Evolutionary conservation across 257 asterid genomes (phyloP).

Genomic region (Capsicum rhomboideum): DNA sequence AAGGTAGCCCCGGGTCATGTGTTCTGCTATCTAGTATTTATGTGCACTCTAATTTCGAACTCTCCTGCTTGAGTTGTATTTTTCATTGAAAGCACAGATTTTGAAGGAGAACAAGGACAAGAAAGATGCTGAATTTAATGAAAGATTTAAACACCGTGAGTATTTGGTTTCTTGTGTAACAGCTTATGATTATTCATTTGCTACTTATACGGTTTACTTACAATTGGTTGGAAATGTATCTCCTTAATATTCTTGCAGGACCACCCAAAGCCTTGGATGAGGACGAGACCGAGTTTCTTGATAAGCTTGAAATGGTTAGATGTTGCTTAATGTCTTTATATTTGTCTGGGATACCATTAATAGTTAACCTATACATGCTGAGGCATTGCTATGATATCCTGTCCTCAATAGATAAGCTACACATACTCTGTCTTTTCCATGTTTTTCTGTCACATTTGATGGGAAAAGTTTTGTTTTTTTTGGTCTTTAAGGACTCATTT

Average conservation of each 20-base stretch:
- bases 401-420: neutral
- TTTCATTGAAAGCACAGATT: constrained; percentile 34
- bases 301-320: constrained; percentile 64
- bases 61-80: neutral
- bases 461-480: neutral
- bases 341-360: neutral
- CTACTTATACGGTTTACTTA: neutral
- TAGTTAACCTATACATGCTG: neutral
- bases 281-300: constrained; percentile 95
- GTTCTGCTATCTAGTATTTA: neutral
- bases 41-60: neutral
- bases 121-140: constrained; percentile 89
- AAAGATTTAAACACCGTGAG: constrained; percentile 94
- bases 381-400: neutral
- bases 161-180: neutral
- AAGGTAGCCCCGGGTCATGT: neutral
- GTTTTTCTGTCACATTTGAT: neutral
- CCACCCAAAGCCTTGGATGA: constrained; percentile 98
- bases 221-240: neutral
- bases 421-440: neutral
- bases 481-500: neutral
- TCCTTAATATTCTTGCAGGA: constrained; percentile 33
- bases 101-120: constrained; percentile 86
- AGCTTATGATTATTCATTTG: neutral
- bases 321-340: neutral